Conservation (phyloP, 768 basidiomycete species). For the Xerocomus brunneocitrinus region DNA sequence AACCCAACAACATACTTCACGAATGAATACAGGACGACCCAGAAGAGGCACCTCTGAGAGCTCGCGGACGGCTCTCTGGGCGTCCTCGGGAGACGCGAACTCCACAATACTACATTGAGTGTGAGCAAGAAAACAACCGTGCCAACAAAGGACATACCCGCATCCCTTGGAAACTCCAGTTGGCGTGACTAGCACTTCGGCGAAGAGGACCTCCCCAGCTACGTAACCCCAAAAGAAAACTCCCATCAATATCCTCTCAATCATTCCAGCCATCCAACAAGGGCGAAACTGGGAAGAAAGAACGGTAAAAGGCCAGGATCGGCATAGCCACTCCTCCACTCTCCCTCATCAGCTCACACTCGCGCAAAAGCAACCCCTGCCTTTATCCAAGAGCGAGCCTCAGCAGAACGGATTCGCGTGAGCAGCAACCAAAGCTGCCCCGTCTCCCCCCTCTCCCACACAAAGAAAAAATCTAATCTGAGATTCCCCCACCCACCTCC, state of each 20-base stretch:
- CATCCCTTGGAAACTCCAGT: slow-evolving; percentile 98
- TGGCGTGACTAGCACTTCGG: slow-evolving; percentile 97
- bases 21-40: slow-evolving; percentile 92
- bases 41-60: slow-evolving; percentile 87
- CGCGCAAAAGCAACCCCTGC: slow-evolving; percentile 28
- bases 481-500: slow-evolving; percentile 96
- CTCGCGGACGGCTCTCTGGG: slow-evolving; percentile 85
- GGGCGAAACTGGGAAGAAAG: slow-evolving; percentile 38
- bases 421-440: slow-evolving; percentile 23
- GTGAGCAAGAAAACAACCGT: slow-evolving; percentile 7
- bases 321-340: slow-evolving; percentile 28
- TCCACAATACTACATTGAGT: slow-evolving; percentile 79
- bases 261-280: slow-evolving; percentile 50
- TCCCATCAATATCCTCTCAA: slow-evolving; percentile 91
- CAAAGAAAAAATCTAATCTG: slow-evolving; percentile 53
- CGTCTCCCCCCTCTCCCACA: slow-evolving; percentile 28
- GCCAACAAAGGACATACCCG: slow-evolving; percentile 63
- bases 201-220: slow-evolving; percentile 99
- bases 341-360: slow-evolving; percentile 36
- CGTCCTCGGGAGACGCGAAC: slow-evolving; percentile 84
- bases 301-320: slow-evolving; percentile 38
- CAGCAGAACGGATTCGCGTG: slow-evolving; percentile 33
- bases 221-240: slow-evolving; percentile 84
- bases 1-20: slow-evolving; percentile 58
- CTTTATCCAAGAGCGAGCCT: slow-evolving; percentile 34